A percentile compares a stretch with the other conserved stretches of the same genome.
These are phyloP conservation scores for Ensete ventricosum DNA, from an alignment of 176 grass and related monocot species.

Conservation along the genomic window DNA sequence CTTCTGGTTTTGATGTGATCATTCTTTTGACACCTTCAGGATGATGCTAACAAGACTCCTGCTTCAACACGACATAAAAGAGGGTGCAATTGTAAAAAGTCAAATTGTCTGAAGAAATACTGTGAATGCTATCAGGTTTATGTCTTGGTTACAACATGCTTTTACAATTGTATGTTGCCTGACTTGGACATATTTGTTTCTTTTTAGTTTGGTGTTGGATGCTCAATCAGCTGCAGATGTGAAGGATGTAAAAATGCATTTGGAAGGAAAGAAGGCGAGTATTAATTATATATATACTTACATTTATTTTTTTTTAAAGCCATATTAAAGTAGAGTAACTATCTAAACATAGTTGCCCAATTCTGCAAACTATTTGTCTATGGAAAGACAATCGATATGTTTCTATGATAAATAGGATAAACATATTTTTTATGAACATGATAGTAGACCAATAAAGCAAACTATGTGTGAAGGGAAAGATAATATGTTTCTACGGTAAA, in stretches of 20 bases:
- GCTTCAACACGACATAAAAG: slow-evolving; percentile 97
- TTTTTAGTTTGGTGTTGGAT: slow-evolving; percentile 84
- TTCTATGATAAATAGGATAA: too few species aligned
- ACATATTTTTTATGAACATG: too few species aligned
- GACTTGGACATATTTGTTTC: slow-evolving; percentile 10
- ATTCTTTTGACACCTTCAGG: slow-evolving; percentile 34
- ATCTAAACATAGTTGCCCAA: too few species aligned
- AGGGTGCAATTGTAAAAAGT: slow-evolving; percentile 99
- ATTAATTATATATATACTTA: slow-evolving; percentile 11
- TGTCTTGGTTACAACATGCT: neutral
- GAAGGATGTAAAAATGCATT: slow-evolving; percentile 94
- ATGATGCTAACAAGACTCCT: slow-evolving; percentile 84
- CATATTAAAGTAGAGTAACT: too few species aligned
- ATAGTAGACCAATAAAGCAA: too few species aligned
- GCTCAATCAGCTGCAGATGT: slow-evolving; percentile 87
- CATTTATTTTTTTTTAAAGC: too few species aligned
- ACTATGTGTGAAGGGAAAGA: too few species aligned
- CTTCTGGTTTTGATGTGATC: slow-evolving; percentile 12
- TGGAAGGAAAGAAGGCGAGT: slow-evolving; percentile 87
- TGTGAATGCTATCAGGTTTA: slow-evolving; percentile 97
- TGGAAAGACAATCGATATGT: too few species aligned
- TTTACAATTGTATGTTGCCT: slow-evolving; percentile 20
- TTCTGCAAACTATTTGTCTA: too few species aligned
- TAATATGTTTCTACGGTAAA: too few species aligned
- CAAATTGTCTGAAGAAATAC: slow-evolving; percentile 96